These are phyloP conservation scores for Thelonectria blattea DNA, from an alignment of 2,329 filamentous ascomycete genomes.

Conservation along the genomic window DNA sequence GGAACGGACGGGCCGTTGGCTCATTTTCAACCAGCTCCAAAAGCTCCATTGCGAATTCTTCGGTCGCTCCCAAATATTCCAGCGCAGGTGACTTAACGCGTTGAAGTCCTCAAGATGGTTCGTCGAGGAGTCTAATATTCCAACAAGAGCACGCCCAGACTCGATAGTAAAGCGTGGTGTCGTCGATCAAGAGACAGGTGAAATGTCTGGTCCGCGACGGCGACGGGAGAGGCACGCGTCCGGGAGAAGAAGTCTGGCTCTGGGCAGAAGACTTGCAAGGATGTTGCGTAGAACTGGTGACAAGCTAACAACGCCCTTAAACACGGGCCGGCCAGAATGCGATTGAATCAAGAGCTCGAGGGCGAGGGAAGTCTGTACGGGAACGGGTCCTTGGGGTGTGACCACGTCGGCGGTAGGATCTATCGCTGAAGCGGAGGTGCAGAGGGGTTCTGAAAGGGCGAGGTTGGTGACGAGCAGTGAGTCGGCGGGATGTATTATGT, in stretches of 20 bases:
- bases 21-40: constrained; percentile 70
- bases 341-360: constrained; percentile 5
- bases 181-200: neutral
- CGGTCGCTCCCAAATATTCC: neutral
- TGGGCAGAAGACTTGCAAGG: constrained; percentile 19
- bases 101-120: neutral
- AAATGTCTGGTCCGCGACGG: neutral
- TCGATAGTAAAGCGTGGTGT: neutral
- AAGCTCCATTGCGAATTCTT: constrained; percentile 56
- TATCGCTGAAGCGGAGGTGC: neutral
- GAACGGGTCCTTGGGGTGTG: constrained; percentile 1
- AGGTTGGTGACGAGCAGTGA: neutral
- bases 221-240: neutral
- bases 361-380: neutral
- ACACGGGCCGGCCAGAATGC: constrained; percentile 10
- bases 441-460: neutral
- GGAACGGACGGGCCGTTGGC: constrained; percentile 65
- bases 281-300: constrained; percentile 17
- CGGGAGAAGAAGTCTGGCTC: constrained; percentile 22
- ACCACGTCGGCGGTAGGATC: neutral
- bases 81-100: constrained; percentile 1
- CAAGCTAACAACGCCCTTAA: constrained; percentile 19
- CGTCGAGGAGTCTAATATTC: neutral
- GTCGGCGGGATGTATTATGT: constrained; percentile 2
- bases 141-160: constrained; percentile 16